Conservation (phyloP, 1,284 basidiomycete genomes). For the Ustilago hordei region DNA sequence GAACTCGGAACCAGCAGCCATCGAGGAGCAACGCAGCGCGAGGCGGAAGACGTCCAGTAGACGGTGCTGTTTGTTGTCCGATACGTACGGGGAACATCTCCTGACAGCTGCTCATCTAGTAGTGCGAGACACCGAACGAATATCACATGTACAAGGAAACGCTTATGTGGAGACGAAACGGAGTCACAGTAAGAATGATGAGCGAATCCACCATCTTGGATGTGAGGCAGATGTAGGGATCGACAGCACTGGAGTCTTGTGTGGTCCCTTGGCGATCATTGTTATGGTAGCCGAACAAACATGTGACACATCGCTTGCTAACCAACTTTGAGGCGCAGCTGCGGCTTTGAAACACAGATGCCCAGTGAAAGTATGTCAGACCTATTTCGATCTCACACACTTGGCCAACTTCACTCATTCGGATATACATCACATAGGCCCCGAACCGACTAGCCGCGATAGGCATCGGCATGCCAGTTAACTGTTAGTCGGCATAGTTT, state of each 20-base stretch:
- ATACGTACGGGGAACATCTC: slow-evolving; percentile 14
- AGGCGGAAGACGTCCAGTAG: not conserved
- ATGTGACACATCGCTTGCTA: slow-evolving; percentile 12
- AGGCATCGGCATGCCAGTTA: too few species aligned
- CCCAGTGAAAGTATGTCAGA: not conserved
- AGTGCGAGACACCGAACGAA: not conserved
- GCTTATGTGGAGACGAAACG: not conserved
- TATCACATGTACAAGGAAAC: not conserved
- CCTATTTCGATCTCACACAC: too few species aligned
- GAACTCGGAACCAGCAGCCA: not conserved
- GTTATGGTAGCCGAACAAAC: slow-evolving; percentile 22
- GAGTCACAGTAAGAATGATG: not conserved
- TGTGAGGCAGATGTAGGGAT: not conserved
- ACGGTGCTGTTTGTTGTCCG: slow-evolving; percentile 2
- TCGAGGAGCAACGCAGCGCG: not conserved
- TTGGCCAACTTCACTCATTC: too few species aligned
- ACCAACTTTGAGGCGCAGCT: not conserved
- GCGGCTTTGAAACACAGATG: not conserved
- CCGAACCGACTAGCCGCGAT: too few species aligned
- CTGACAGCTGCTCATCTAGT: slow-evolving; percentile 12
- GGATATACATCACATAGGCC: too few species aligned
- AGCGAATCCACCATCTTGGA: not conserved
- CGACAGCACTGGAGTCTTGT: not conserved
- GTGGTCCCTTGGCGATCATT: slow-evolving; percentile 7
- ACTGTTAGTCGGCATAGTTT: too few species aligned